phyloP scores from a whole-genome alignment of 257 asterid genomes.

The Nicotiana otophora region DNA sequence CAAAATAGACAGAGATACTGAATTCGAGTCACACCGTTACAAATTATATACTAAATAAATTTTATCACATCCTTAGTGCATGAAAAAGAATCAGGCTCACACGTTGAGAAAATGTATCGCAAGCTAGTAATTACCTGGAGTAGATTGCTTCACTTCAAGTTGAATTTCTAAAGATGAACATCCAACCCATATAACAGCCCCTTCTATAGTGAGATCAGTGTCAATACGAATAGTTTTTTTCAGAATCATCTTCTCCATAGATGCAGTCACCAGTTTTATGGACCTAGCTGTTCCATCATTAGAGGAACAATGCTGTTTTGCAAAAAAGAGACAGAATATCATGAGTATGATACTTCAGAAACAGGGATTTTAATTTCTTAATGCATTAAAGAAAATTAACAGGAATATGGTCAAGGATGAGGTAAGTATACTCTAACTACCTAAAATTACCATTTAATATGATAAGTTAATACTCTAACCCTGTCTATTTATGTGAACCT shows the following conservation, averaged over 20 bases:
- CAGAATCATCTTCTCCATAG: constrained; percentile 80
- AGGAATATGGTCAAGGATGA: too few species aligned
- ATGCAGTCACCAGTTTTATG: constrained; percentile 70
- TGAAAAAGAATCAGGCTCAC: background rate
- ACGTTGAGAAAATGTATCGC: too few species aligned
- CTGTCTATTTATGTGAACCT: too few species aligned
- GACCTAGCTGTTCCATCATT: constrained; percentile 66
- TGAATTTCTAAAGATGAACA: constrained; percentile 87
- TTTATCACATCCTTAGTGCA: too few species aligned
- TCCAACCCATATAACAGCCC: constrained; percentile 95
- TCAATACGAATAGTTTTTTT: constrained; percentile 60
- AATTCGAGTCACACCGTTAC: too few species aligned
- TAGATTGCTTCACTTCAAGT: constrained; percentile 61
- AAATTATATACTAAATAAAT: too few species aligned
- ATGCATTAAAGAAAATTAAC: too few species aligned
- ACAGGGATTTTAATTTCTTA: too few species aligned
- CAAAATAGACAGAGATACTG: too few species aligned
- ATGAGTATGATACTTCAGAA: background rate
- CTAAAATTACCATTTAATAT: too few species aligned
- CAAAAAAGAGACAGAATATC: background rate
- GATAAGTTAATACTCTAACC: too few species aligned
- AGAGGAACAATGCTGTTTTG: constrained; percentile 64
- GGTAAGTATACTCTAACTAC: too few species aligned
- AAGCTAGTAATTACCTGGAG: constrained; percentile 35
- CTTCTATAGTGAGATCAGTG: constrained; percentile 55